Base-by-base conservation (phyloP, 257 asterid species). In the Echites panduratus region DNA sequence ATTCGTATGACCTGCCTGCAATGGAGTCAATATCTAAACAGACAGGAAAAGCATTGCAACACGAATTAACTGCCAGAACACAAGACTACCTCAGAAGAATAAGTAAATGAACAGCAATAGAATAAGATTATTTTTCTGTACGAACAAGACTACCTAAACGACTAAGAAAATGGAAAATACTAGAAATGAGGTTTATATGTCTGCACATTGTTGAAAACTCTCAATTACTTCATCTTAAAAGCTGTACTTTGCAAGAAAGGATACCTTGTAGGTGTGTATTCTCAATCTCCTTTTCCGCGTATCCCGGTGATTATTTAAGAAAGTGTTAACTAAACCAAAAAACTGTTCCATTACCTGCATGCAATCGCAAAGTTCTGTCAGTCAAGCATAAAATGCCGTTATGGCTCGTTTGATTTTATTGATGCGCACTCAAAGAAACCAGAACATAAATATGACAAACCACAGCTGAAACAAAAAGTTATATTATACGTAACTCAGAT, bases 341-440 rank as follows among this genome's bases (percentile, higher is more conserved):
- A 94, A 94, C 81, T 94, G 99, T 68, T 94, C 99, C 97, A 94
- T 94, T 70, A 93, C 98, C 98, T 93, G 92, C 86, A 82, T 14
- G 59, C 9, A 24, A 32, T 77, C 11, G 50, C 49, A 70, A 54
- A 58, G 0, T 14, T 45, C 57, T 14, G 4, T 59, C 27, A 72
- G 58, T 72, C 32, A 45, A 59, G 45, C 53, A 59, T 71, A 38
- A 16, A 6, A 45, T 24, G 69, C 50, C 68, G 35, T 70, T 38
- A 22, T 13, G 49, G 17, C 27, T 77, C 57, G 70, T 64, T 7
- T 35, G 0, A 68, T 45, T 59, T 22, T 5, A 40, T 70, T 9
- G 9, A 59, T 26, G 17, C 58, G 54, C 40, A 20, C 41, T 14
- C 53, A 54, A 32, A n/a, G 66, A 9, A 72, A 68, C 32, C 16